phyloP scores from a whole-genome alignment of 2,329 filamentous ascomycete species.

The Sporothrix globosa region DNA sequence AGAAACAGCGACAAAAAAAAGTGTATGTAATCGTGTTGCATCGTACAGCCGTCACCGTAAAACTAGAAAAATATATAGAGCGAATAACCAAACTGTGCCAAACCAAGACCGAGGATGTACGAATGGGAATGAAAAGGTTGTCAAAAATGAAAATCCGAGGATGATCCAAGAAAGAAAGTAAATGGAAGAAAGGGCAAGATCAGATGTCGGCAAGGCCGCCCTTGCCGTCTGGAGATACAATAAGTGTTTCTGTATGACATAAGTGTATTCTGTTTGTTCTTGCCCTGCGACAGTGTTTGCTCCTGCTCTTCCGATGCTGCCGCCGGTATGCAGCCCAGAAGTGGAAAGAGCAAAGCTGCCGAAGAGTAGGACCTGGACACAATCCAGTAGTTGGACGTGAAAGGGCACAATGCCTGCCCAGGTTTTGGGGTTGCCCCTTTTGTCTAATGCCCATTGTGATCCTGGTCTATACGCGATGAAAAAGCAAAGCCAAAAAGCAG shows the following conservation, averaged over 20 bases:
- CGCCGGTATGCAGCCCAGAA: neutral
- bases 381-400: neutral
- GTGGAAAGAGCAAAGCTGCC: neutral
- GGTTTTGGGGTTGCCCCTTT: constrained; percentile 16
- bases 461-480: neutral
- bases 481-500: neutral
- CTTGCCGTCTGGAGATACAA: neutral
- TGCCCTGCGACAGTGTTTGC: neutral
- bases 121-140: neutral
- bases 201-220: neutral
- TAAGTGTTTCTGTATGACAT: neutral
- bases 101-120: constrained; percentile 5
- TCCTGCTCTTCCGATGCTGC: neutral
- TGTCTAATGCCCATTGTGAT: constrained; percentile 22
- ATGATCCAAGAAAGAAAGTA: neutral
- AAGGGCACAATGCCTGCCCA: constrained; percentile 3
- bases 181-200: constrained; percentile 3
- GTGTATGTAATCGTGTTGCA: neutral
- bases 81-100: neutral
- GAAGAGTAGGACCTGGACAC: constrained; percentile 1
- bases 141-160: neutral
- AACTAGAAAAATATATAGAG: neutral
- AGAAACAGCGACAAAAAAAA: neutral
- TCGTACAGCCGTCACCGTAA: constrained; percentile 16
- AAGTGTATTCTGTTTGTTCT: neutral